phyloP scores from a whole-genome alignment of 495 filamentous ascomycete genomes.

The Aspergillus wentii region DNA sequence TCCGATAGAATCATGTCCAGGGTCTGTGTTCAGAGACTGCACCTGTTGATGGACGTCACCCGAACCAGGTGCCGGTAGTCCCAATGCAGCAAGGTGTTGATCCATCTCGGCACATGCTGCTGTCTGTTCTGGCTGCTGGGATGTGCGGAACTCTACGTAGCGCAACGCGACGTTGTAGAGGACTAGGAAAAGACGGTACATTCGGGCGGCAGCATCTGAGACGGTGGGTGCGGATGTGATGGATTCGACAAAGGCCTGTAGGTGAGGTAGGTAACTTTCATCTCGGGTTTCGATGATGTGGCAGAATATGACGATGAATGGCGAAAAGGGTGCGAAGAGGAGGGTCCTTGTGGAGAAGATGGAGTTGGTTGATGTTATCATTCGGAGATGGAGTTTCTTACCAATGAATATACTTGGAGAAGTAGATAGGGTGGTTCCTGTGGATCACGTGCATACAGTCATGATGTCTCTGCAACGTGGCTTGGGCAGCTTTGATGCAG shows the following conservation, averaged over 20 bases:
- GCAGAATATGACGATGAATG: constrained; percentile 18
- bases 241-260: constrained; percentile 8
- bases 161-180: constrained; percentile 10
- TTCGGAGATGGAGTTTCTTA: not conserved
- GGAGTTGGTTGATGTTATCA: not conserved
- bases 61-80: not conserved
- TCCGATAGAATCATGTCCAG: not conserved
- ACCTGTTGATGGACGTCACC: constrained; percentile 1
- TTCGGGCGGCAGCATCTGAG: not conserved
- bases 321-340: constrained; percentile 10
- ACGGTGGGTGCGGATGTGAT: constrained; percentile 6
- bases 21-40: constrained; percentile 1
- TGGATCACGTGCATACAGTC: constrained; percentile 6
- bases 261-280: constrained; percentile 5
- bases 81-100: constrained; percentile 1
- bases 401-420: constrained; percentile 8
- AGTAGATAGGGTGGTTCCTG: constrained; percentile 2
- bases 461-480: constrained; percentile 8
- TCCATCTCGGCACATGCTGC: constrained; percentile 1
- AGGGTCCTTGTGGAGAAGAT: constrained; percentile 8
- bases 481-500: constrained; percentile 12
- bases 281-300: constrained; percentile 14
- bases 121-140: constrained; percentile 1
- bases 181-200: constrained; percentile 9
- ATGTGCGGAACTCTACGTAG: constrained; percentile 10